phyloP scores from a whole-genome alignment of 2,329 filamentous ascomycete genomes.

The Penicillium sp. region DNA sequence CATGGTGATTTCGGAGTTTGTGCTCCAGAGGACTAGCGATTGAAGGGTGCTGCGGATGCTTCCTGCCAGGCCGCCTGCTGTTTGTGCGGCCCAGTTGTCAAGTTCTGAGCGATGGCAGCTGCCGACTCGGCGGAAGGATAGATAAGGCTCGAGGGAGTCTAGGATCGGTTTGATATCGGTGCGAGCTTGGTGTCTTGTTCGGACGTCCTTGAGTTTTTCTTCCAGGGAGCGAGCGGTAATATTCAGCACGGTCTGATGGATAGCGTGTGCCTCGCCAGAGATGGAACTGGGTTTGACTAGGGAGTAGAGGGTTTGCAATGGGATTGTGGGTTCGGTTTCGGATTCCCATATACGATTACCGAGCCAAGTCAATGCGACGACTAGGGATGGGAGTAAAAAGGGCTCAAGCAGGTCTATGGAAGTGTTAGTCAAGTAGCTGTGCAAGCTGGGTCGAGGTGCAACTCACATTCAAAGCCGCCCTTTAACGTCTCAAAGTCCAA shows the following conservation, averaged over 20 bases:
- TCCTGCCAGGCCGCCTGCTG: constrained; percentile 45
- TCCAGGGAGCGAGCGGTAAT: constrained; percentile 52
- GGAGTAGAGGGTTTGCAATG: constrained; percentile 54
- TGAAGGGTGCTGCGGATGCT: constrained; percentile 50
- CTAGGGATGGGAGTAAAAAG: constrained; percentile 58
- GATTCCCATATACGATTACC: constrained; percentile 53
- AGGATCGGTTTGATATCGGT: constrained; percentile 52
- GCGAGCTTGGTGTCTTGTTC: constrained; percentile 47
- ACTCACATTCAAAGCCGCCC: constrained; percentile 58
- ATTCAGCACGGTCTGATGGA: constrained; percentile 57
- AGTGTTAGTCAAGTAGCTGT: constrained; percentile 5
- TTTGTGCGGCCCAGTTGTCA: constrained; percentile 49
- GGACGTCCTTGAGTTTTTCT: constrained; percentile 50
- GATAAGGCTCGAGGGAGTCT: constrained; percentile 48
- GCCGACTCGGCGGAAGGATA: constrained; percentile 49
- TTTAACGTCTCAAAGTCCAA: constrained; percentile 57
- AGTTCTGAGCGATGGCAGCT: constrained; percentile 48
- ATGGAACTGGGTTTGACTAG: constrained; percentile 55
- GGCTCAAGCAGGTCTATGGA: constrained; percentile 56
- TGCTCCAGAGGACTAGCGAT: constrained; percentile 51
- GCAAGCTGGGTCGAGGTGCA: not conserved
- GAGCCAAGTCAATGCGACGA: constrained; percentile 58
- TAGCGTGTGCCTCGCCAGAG: constrained; percentile 56
- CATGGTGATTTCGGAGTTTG: constrained; percentile 48
- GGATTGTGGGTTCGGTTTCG: constrained; percentile 47